Evolutionary conservation across 768 basidiomycete species (phyloP).

Genomic region (Trametes meyenii): DNA sequence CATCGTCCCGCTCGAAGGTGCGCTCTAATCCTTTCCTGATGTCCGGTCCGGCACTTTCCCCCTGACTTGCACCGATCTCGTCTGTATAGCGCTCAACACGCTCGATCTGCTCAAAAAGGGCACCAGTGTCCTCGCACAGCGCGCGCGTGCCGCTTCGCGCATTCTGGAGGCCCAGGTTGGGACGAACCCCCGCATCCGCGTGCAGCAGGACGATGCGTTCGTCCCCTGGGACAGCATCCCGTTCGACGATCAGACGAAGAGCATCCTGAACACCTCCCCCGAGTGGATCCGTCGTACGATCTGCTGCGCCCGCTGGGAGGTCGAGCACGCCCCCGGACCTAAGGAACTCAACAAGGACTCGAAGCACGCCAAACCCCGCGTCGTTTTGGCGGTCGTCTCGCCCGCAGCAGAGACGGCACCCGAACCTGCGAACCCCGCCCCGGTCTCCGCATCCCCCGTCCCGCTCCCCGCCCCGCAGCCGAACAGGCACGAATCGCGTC

Average conservation of each 20-base stretch:
- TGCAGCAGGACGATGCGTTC: constrained; percentile 82
- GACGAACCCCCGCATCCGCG: constrained; percentile 75
- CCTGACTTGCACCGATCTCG: neutral
- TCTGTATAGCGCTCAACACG: constrained; percentile 77
- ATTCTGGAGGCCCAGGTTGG: constrained; percentile 89
- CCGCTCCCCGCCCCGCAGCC: constrained; percentile 64
- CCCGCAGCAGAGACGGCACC: constrained; percentile 20
- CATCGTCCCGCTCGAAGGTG: constrained; percentile 89
- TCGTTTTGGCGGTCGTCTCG: constrained; percentile 59
- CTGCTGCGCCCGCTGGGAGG: constrained; percentile 80
- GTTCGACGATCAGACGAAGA: constrained; percentile 45
- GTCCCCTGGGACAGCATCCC: constrained; percentile 78
- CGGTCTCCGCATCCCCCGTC: constrained; percentile 49
- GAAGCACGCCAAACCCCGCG: constrained; percentile 43
- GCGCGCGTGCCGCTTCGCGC: constrained; percentile 85
- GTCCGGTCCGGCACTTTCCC: neutral
- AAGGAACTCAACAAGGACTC: constrained; percentile 28
- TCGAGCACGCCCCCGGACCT: constrained; percentile 55
- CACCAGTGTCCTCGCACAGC: constrained; percentile 71
- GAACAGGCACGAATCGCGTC: constrained; percentile 66
- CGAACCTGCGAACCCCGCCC: constrained; percentile 17
- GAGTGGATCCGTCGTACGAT: constrained; percentile 87
- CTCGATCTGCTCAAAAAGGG: constrained; percentile 94
- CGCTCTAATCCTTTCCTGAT: constrained; percentile 29
- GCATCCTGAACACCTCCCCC: constrained; percentile 50